Evolutionary conservation across 441 rosid genomes (phyloP).

Genomic region (Theobroma grandiflorum): DNA sequence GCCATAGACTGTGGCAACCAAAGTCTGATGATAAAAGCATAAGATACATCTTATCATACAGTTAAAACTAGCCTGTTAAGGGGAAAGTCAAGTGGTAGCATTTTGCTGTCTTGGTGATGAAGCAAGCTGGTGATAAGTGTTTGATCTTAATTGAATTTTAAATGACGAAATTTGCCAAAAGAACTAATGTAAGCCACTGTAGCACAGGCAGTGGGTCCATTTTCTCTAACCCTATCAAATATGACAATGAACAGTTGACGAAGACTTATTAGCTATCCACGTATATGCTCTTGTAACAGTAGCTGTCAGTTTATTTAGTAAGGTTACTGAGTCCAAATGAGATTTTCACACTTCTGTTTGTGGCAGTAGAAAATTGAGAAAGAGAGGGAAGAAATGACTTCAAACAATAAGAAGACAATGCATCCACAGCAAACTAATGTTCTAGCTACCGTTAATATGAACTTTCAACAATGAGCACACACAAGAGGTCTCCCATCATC

Average conservation of each 20-base stretch:
- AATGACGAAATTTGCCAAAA: background rate
- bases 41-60: conserved; percentile 15
- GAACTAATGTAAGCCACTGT: background rate
- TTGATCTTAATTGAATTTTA: conserved; percentile 12
- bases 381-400: background rate
- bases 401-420: background rate
- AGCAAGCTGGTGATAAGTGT: conserved; percentile 14
- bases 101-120: conserved; percentile 7
- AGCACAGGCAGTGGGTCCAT: background rate
- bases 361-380: background rate
- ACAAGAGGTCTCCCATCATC: conserved; percentile 5
- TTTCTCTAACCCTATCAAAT: conserved; percentile 14
- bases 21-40: conserved; percentile 58
- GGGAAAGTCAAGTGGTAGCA: conserved; percentile 25
- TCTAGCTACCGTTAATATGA: conserved; percentile 2
- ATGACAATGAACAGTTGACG: conserved; percentile 17
- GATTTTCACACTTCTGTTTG: conserved; percentile 18
- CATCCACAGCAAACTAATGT: background rate
- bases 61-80: background rate
- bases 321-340: conserved; percentile 20
- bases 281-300: conserved; percentile 5
- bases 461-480: conserved; percentile 11
- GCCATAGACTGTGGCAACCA: conserved; percentile 72
- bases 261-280: conserved; percentile 11
- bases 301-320: background rate